These are phyloP conservation scores for Tylopilus vinaceipallidus DNA, from an alignment of 768 basidiomycete genomes.

Conservation along the genomic window DNA sequence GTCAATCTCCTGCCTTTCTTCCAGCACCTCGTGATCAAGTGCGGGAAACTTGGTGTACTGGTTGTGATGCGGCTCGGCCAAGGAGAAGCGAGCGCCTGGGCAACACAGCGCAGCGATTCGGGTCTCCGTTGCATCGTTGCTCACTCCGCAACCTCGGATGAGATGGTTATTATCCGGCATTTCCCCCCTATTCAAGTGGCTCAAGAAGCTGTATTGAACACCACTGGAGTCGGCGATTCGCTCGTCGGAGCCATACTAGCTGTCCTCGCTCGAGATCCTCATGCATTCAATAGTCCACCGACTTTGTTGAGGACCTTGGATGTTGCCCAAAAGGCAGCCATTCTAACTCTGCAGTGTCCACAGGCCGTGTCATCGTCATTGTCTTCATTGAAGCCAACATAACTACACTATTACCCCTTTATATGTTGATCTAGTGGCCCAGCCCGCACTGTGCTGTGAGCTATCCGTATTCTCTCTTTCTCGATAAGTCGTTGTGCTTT, in stretches of 20 bases:
- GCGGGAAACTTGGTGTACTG: conserved; percentile 67
- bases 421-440: conserved; percentile 44
- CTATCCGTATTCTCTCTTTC: conserved; percentile 52
- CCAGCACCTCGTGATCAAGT: conserved; percentile 81
- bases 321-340: conserved; percentile 64
- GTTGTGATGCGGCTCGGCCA: conserved; percentile 55
- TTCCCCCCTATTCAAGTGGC: conserved; percentile 57
- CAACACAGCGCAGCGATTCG: conserved; percentile 44
- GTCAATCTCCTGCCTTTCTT: conserved; percentile 83
- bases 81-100: conserved; percentile 48
- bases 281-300: conserved; percentile 44
- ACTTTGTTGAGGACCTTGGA: conserved; percentile 45
- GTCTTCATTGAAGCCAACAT: conserved; percentile 29
- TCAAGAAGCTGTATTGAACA: conserved; percentile 49
- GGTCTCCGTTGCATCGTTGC: conserved; percentile 45
- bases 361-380: conserved; percentile 66
- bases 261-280: conserved; percentile 44
- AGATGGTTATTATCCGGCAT: conserved; percentile 65
- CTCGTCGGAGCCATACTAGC: conserved; percentile 85
- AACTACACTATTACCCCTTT: background rate
- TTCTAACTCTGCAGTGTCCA: conserved; percentile 54
- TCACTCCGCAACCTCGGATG: conserved; percentile 41
- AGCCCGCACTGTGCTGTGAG: conserved; percentile 57
- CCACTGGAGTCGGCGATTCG: conserved; percentile 92
- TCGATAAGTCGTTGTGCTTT: conserved; percentile 34